Evolutionary conservation across 208 protist species (phyloP), one percentile per base, ranked within the genome.

Genomic region (Acanthamoeba healyi): DNA sequence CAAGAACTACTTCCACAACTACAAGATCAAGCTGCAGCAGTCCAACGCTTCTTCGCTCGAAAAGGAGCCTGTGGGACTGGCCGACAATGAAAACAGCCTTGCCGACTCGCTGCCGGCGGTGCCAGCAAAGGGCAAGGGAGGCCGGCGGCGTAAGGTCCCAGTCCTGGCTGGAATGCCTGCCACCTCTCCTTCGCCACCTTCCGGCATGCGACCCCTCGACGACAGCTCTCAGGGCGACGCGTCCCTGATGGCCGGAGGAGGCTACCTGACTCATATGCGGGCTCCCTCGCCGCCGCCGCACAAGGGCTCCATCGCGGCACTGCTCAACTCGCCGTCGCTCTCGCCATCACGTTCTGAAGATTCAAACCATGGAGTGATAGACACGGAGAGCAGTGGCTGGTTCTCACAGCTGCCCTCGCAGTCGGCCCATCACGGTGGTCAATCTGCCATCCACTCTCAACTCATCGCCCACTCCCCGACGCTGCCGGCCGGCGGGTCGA

Each of bases 1-100:
- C 32, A 93, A 93, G 89, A 93, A 93, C 44, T 93, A 93, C 49
- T 93, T 93, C 89, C 89, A 93, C 9, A 93, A 93, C 67, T 93
- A 93, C 65, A 93, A 93, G 67, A 93, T 93, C 89, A 93, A 93
- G 89, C 67, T 93, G 17, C 61, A 93, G 46, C 89, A 84, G 65
- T 84, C 61, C 19, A 93, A 93, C 46, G 86, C 86, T 22, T 92
- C 86, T 2, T 92, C 86, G 36, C 42, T 92, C 56, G 86, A 92
- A 29, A 92, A 92, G 46, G 86, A 92, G 58, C 86, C 86, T 24
- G 29, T 92, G 7, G 56, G 58, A 12, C 24, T 56, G 56, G 86
- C 86, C 56, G 86, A 72, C 58, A 51, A 22, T 24, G 86, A 92
- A 22, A 72, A 29, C 58, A 54, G 54, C 58, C 56, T 74, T 12